Evolutionary conservation across 306 rosid species (phyloP).

Genomic region (Quercus engelmannii): DNA sequence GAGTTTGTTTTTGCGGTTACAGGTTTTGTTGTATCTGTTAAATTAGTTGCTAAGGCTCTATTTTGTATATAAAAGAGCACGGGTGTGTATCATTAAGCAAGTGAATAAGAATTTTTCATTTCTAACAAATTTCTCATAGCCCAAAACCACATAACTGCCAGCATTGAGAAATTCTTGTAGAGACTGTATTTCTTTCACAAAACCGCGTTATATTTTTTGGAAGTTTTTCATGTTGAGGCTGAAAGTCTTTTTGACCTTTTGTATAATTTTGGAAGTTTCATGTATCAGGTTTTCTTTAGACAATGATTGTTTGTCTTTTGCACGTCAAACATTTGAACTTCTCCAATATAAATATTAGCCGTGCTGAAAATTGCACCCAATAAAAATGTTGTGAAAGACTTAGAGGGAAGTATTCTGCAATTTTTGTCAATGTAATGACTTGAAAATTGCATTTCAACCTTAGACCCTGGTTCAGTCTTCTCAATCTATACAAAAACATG

Average conservation of each 20-base stretch:
- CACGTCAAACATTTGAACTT: not conserved
- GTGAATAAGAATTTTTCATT: too few relatives aligned
- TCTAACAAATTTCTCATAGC: not conserved
- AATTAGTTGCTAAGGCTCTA: too few relatives aligned
- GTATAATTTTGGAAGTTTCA: not conserved
- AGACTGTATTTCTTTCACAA: not conserved
- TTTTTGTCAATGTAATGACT: not conserved
- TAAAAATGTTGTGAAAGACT: too few relatives aligned
- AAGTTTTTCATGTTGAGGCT: not conserved
- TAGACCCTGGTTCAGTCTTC: not conserved
- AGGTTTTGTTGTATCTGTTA: too few relatives aligned
- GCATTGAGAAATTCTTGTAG: slow-evolving; percentile 10
- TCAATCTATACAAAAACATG: not conserved
- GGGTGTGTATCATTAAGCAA: too few relatives aligned
- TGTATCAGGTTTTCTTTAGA: not conserved
- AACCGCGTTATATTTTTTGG: not conserved
- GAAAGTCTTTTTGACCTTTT: not conserved
- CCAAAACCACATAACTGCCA: slow-evolving; percentile 1
- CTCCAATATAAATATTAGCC: not conserved
- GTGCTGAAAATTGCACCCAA: not conserved
- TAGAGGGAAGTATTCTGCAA: not conserved
- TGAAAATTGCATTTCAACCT: not conserved
- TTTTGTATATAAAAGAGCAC: too few relatives aligned
- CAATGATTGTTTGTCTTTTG: not conserved
- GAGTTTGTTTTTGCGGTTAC: too few relatives aligned